Evolutionary conservation across 2,329 filamentous ascomycete genomes (phyloP).

Genomic region (Fusarium virguliforme): DNA sequence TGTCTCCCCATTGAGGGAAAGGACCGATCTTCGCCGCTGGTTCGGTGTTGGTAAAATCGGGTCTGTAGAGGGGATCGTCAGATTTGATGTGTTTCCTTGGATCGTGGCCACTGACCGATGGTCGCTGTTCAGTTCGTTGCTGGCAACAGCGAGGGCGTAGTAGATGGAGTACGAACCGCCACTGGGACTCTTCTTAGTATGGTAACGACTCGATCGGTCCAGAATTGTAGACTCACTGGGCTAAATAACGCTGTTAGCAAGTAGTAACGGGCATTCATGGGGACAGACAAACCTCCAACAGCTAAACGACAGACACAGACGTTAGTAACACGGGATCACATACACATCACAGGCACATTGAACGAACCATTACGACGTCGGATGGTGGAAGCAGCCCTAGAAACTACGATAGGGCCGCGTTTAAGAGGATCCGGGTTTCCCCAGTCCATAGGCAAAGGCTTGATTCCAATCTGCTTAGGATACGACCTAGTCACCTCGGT

Average conservation of each 20-base stretch:
- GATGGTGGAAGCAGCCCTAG: slow-evolving; percentile 81
- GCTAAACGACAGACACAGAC: slow-evolving; percentile 56
- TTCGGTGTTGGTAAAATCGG: slow-evolving; percentile 83
- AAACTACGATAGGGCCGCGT: slow-evolving; percentile 92
- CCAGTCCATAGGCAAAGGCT: slow-evolving; percentile 92
- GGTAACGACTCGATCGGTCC: neutral
- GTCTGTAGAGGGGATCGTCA: slow-evolving; percentile 55
- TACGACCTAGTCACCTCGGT: slow-evolving; percentile 74
- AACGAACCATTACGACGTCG: slow-evolving; percentile 82
- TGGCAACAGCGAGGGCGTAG: slow-evolving; percentile 92
- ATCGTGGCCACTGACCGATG: slow-evolving; percentile 70
- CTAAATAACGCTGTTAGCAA: slow-evolving; percentile 50
- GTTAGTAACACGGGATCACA: slow-evolving; percentile 34
- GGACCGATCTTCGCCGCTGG: slow-evolving; percentile 92
- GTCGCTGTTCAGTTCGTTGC: slow-evolving; percentile 87
- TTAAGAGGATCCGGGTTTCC: slow-evolving; percentile 81
- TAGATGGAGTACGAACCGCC: slow-evolving; percentile 98
- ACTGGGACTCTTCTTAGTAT: slow-evolving; percentile 47
- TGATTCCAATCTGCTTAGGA: slow-evolving; percentile 93
- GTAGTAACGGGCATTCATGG: slow-evolving; percentile 41
- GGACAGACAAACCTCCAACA: slow-evolving; percentile 68
- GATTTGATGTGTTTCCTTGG: neutral
- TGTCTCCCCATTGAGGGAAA: slow-evolving; percentile 90
- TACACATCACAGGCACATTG: slow-evolving; percentile 25
- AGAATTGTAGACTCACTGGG: slow-evolving; percentile 51